These are phyloP conservation scores for Gentiana macrophylla DNA, from an alignment of 257 asterid species.

Conservation along the genomic window DNA sequence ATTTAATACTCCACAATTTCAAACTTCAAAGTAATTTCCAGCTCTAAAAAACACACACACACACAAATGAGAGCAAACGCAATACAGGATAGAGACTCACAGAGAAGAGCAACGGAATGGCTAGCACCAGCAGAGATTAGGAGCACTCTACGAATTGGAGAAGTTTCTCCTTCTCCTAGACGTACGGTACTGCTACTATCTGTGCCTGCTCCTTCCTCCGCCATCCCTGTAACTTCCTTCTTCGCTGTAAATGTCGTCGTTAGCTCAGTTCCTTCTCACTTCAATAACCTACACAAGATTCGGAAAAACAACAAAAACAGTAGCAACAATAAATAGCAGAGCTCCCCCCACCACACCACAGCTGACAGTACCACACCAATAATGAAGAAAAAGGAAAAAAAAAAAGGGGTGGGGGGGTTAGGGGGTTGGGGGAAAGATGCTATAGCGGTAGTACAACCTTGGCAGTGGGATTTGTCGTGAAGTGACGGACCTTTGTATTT, in stretches of 20 bases:
- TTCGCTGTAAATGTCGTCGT: not conserved
- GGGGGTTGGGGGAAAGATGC: not conserved
- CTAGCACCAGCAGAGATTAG: slow-evolving; percentile 95
- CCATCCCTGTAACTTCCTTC: slow-evolving; percentile 19
- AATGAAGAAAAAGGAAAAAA: not conserved
- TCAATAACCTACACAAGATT: not conserved
- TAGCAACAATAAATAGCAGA: too few species aligned
- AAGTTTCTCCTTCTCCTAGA: slow-evolving; percentile 26
- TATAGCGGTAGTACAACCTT: not conserved
- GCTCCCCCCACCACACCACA: too few species aligned
- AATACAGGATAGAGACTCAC: slow-evolving; percentile 31
- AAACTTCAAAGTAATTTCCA: too few species aligned
- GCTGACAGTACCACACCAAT: too few species aligned
- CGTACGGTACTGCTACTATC: slow-evolving; percentile 17
- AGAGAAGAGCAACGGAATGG: slow-evolving; percentile 87
- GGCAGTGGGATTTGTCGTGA: not conserved
- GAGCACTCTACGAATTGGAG: slow-evolving; percentile 51
- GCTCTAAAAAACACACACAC: too few species aligned
- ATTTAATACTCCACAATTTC: too few species aligned
- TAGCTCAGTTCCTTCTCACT: not conserved
- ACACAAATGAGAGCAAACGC: too few species aligned
- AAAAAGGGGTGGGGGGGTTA: not conserved
- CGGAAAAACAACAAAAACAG: not conserved
- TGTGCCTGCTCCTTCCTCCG: slow-evolving; percentile 25
- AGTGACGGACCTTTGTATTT: not conserved